These are phyloP conservation scores for Fusarium algeriense DNA, from an alignment of 2,329 filamentous ascomycete genomes.

Conservation along the genomic window DNA sequence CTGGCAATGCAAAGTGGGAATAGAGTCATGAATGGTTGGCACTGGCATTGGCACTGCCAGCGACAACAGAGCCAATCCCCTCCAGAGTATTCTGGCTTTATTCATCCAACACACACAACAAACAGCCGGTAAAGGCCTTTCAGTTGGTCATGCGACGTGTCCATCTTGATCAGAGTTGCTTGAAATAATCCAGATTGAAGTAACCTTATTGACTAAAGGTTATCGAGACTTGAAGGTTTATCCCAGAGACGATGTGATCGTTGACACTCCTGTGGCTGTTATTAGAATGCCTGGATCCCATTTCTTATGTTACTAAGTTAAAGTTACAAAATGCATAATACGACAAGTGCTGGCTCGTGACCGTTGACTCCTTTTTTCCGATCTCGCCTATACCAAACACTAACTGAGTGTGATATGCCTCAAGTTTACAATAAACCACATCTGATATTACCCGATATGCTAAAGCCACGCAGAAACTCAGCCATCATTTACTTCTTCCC, in stretches of 20 bases:
- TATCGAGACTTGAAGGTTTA: neutral
- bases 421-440: constrained; percentile 11
- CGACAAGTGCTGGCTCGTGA: constrained; percentile 13
- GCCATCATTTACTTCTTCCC: constrained; percentile 56
- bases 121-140: neutral
- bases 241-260: neutral
- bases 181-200: neutral
- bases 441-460: constrained; percentile 21
- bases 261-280: neutral
- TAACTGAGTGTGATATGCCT: neutral
- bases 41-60: neutral
- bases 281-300: neutral
- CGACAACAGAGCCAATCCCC: neutral
- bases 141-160: neutral
- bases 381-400: constrained; percentile 16
- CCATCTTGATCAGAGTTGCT: neutral
- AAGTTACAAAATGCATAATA: neutral
- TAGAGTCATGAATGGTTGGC: neutral
- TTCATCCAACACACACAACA: neutral
- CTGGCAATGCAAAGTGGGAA: constrained; percentile 12
- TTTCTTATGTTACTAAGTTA: neutral
- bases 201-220: neutral
- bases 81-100: neutral
- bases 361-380: constrained; percentile 28
- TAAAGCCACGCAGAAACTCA: neutral